These are phyloP conservation scores for Leccinum pachyderme DNA, from an alignment of 1,284 basidiomycete species.

Conservation along the genomic window DNA sequence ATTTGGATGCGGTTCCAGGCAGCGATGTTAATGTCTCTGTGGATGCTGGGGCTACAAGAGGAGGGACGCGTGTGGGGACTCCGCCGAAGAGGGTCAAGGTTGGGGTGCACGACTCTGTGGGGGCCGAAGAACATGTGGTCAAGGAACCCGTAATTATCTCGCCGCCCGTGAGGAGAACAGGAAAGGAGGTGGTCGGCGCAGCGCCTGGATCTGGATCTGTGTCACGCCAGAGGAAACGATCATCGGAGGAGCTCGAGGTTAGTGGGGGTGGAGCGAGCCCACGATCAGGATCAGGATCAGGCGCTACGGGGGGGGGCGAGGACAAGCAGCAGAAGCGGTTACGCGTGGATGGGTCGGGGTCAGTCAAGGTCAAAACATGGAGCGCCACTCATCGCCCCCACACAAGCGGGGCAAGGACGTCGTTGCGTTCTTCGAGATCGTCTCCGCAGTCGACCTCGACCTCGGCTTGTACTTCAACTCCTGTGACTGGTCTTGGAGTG, in stretches of 20 bases:
- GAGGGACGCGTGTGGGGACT: constrained; percentile 19
- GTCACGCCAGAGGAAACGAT: constrained; percentile 34
- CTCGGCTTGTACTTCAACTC: constrained; percentile 12
- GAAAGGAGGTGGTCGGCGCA: constrained; percentile 3
- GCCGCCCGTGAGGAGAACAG: neutral
- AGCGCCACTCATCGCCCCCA: neutral
- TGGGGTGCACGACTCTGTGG: constrained; percentile 1
- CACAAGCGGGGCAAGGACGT: neutral
- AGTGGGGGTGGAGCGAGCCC: constrained; percentile 6
- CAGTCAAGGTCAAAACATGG: constrained; percentile 5
- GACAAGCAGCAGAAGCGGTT: constrained; percentile 31
- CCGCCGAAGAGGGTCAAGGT: constrained; percentile 33
- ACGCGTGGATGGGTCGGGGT: constrained; percentile 25
- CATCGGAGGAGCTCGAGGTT: constrained; percentile 31
- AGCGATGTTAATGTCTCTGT: neutral
- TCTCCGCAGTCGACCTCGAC: constrained; percentile 3
- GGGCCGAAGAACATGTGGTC: constrained; percentile 10
- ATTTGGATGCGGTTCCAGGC: constrained; percentile 18
- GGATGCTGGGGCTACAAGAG: neutral
- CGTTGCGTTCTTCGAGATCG: constrained; percentile 7
- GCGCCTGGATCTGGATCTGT: neutral
- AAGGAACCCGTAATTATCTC: neutral
- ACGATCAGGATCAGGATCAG: constrained; percentile 1
- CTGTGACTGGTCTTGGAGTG: neutral
- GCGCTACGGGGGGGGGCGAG: constrained; percentile 1